Base-by-base conservation (phyloP, 768 basidiomycete genomes). In the Sporobolomyces roseus region DNA sequence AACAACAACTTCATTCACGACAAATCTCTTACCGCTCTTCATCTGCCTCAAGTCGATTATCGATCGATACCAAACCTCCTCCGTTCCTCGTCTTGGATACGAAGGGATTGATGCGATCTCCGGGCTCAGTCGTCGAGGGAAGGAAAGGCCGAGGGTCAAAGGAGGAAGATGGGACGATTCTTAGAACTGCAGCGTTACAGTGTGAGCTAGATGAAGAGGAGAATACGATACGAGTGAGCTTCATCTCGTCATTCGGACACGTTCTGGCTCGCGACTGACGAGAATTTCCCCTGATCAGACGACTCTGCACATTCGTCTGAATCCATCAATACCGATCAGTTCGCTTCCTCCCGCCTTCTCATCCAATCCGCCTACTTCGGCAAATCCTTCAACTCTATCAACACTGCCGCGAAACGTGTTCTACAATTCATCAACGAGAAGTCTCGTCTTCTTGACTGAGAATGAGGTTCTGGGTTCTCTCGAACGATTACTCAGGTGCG, bases 1-100 rank as follows among this genome's bases (percentile, higher is more conserved):
- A 96, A 78, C 82, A 85, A 51, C 92, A 94, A 77, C 85, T 96
- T 78, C 91, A 52, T n/a, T 30, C 43, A 3, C 43, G 72, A 2
- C 53, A 60, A 29, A 63, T 73, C 38, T 35, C 72, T 13, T 73
- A 61, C 32, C 55, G 45, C 45, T 60, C 45, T 10, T 53, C 7
- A 41, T 46, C 23, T 10, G 5, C 41, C 4, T 35, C 17, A 8
- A 49, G 9, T 3, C 10, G 50, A 41, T 2, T 46, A 23, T 29
- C 61, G 9, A 48, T 53, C 32, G 25, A 60, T 23, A 21, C 43
- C 21, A 33, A 64, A 13, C 65, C 36, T 36, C 32, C 32, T 14
- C 27, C 25, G 14, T 46, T 2, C 33, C 7, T 59, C 6, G 23
- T 68, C 1, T n/a, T 36, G 1, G 13, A 33, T 3, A 25, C 35